Percentiles rank a stretch among this genome's conserved stretches.
Conservation (phyloP, 2,329 filamentous ascomycete species). For the Periconia sp. region DNA sequence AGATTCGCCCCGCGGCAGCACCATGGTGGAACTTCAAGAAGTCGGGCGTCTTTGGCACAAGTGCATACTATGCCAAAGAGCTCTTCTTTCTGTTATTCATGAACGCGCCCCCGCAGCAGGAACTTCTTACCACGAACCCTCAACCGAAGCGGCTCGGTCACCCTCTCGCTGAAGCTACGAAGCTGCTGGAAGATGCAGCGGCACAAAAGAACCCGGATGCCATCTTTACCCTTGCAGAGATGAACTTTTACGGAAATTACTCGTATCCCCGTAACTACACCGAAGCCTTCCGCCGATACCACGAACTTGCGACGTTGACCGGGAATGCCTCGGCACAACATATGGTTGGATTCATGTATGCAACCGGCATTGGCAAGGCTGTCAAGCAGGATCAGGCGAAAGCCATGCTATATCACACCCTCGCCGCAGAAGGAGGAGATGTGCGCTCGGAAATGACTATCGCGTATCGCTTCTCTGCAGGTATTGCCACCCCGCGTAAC, state of each 20-base stretch:
- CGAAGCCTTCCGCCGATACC: constrained; percentile 80
- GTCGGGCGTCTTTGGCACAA: constrained; percentile 63
- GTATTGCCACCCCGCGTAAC: constrained; percentile 83
- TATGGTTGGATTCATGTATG: constrained; percentile 95
- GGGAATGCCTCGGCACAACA: constrained; percentile 94
- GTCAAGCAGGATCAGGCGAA: constrained; percentile 88
- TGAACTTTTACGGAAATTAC: constrained; percentile 97
- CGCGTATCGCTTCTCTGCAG: constrained; percentile 82
- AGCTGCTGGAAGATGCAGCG: constrained; percentile 65
- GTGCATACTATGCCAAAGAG: constrained; percentile 67
- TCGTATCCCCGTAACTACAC: constrained; percentile 83
- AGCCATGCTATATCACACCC: constrained; percentile 91
- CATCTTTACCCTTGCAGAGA: constrained; percentile 85
- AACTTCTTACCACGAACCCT: constrained; percentile 46
- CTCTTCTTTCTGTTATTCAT: constrained; percentile 69
- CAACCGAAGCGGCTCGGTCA: constrained; percentile 54
- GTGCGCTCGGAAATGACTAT: constrained; percentile 91
- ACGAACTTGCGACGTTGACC: constrained; percentile 73
- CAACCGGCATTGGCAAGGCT: constrained; percentile 83
- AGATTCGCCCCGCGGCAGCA: constrained; percentile 48
- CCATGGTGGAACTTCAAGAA: constrained; percentile 56
- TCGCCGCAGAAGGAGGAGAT: constrained; percentile 84
- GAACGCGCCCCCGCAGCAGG: constrained; percentile 62
- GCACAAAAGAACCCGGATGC: constrained; percentile 74
- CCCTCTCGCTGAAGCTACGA: constrained; percentile 63